Evolutionary conservation across 2,329 filamentous ascomycete species (phyloP), one percentile per base, ranked within the genome.

Genomic region (Colletotrichum sp.): DNA sequence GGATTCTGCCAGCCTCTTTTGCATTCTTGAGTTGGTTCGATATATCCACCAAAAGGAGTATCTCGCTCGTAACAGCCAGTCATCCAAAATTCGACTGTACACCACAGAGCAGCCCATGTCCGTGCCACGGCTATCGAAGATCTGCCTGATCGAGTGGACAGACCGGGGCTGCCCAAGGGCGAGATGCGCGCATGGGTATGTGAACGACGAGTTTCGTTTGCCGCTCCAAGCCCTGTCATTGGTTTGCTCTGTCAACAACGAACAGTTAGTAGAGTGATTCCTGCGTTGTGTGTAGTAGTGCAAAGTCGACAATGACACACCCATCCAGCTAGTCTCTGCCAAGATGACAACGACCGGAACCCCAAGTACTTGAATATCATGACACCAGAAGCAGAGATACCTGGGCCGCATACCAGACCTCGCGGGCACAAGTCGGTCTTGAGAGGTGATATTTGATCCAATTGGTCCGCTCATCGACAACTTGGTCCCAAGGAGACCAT

Each of bases 81-180:
- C 13, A 39, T 8, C 18, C n/a, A 48, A 18, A 28, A 64, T 30
- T 12, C 43, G 36, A 59, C 52, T 28, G 36, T 24, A 30, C 36
- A 48, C 43, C 55, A 18, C 28, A 36, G 13, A 26, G 34, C 24
- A 71, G 34, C 8, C n/a, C 48, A 69, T 24, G 74, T 76, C 74
- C 67, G 74, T 76, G 74, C 70, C 64, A 76, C 59, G 34, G 65
- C 48, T 60, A 39, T 73, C 70, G 28, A 74, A 12, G 70, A 76
- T 76, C 74, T 55, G 67, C 59, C 65, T 36, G 60, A 65, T 24
- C 64, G 65, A 65, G 70, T 26, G 43, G 73, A 36, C 73, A 60
- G 57, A 68, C 71, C 65, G 65, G 74, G 73, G 59, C 70, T 52
- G 28, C 15, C 68, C 65, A 67, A 65, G 24, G 39, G 70, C 64